A percentile compares a stretch with the other conserved stretches of the same genome.
phyloP scores from a whole-genome alignment of 1,284 basidiomycete genomes.

The Malassezia yamatoensis region DNA sequence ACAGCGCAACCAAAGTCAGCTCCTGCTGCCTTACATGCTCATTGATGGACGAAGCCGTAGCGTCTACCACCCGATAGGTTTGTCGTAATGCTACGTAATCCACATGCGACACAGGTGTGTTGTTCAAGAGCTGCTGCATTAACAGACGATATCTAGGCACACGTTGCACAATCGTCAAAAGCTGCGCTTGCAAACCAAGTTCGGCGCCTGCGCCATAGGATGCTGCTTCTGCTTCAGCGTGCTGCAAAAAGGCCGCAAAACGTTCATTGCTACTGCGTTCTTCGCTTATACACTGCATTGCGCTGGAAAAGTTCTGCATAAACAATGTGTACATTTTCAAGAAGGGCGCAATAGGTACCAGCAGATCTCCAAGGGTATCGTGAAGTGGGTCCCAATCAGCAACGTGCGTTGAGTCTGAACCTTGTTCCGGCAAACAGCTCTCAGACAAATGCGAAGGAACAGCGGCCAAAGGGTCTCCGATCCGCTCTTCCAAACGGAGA shows the following conservation, averaged over 20 bases:
- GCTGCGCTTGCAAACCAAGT: slow-evolving; percentile 42
- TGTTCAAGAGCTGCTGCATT: slow-evolving; percentile 35
- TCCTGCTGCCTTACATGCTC: slow-evolving; percentile 46
- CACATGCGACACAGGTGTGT: slow-evolving; percentile 32
- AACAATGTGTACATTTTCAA: slow-evolving; percentile 47
- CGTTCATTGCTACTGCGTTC: slow-evolving; percentile 35
- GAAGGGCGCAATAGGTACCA: slow-evolving; percentile 44
- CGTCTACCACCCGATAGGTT: slow-evolving; percentile 32
- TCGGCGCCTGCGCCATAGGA: slow-evolving; percentile 26
- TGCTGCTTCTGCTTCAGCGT: slow-evolving; percentile 26
- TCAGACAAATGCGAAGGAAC: too few species aligned
- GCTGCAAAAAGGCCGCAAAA: slow-evolving; percentile 35
- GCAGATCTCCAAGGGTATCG: slow-evolving; percentile 39
- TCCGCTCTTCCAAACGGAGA: slow-evolving; percentile 52
- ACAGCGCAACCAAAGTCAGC: slow-evolving; percentile 39
- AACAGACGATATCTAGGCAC: slow-evolving; percentile 44
- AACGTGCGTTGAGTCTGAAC: too few species aligned
- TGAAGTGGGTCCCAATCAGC: slow-evolving; percentile 29
- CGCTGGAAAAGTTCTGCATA: slow-evolving; percentile 45
- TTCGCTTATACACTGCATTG: slow-evolving; percentile 37
- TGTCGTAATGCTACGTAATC: slow-evolving; percentile 27
- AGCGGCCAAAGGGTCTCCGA: slow-evolving; percentile 53
- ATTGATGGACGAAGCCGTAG: slow-evolving; percentile 41
- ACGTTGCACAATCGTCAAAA: slow-evolving; percentile 45
- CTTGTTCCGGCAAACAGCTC: too few species aligned